Conservation (phyloP, 2,329 filamentous ascomycete genomes). For the Scedosporium boydii region DNA sequence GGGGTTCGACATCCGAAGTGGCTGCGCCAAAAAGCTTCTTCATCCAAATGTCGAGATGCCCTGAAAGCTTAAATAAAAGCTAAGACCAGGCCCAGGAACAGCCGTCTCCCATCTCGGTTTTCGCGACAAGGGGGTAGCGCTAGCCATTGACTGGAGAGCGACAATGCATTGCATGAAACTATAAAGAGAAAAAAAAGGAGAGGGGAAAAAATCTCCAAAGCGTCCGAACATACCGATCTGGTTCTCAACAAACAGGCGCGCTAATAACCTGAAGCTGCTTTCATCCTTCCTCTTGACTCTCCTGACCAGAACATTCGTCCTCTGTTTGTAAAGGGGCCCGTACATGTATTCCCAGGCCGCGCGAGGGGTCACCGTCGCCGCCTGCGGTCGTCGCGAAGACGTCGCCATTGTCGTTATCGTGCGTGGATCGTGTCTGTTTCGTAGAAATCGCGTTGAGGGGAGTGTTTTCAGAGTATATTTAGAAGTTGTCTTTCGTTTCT, state of each 20-base stretch:
- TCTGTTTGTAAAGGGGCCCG: slow-evolving; percentile 49
- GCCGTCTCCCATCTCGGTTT: too few relatives aligned
- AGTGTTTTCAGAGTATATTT: not conserved
- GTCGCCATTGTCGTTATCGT: slow-evolving; percentile 11
- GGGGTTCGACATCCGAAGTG: too few relatives aligned
- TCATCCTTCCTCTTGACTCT: slow-evolving; percentile 54
- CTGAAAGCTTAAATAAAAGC: too few relatives aligned
- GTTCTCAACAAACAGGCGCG: slow-evolving; percentile 65
- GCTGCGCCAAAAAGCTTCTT: too few relatives aligned
- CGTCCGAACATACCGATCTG: slow-evolving; percentile 57
- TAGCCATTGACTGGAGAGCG: not conserved
- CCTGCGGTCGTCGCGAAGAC: slow-evolving; percentile 1
- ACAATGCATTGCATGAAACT: not conserved
- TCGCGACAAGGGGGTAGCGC: too few relatives aligned
- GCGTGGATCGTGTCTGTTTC: not conserved
- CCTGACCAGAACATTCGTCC: slow-evolving; percentile 43
- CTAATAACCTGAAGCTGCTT: slow-evolving; percentile 38
- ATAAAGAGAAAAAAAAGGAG: not conserved
- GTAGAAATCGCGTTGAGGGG: not conserved
- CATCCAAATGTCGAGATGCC: not conserved
- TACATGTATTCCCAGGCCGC: slow-evolving; percentile 31
- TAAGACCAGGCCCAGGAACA: too few relatives aligned
- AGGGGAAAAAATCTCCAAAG: not conserved
- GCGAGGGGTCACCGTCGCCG: not conserved
- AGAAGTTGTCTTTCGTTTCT: not conserved